Evolutionary conservation across 2,329 filamentous ascomycete species (phyloP).

Genomic region (Epichloe sylvatica): DNA sequence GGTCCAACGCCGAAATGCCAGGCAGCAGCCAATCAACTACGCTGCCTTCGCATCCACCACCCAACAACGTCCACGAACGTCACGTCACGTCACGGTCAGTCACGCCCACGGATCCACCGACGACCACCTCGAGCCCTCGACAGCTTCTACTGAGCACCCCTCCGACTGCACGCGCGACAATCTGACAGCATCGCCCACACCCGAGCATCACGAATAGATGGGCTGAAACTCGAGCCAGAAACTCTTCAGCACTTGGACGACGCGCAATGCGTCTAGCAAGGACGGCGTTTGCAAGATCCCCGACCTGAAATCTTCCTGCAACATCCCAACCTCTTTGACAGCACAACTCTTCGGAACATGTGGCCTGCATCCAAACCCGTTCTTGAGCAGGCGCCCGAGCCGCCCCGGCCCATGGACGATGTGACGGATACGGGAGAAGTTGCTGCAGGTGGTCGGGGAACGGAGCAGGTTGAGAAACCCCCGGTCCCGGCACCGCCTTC

Average conservation of each 20-base stretch:
- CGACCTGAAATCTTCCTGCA: background rate
- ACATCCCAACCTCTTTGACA: background rate
- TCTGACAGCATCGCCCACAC: background rate
- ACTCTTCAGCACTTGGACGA: background rate
- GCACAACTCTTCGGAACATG: constrained; percentile 17
- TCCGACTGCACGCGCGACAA: background rate
- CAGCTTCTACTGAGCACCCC: background rate
- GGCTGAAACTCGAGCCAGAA: background rate
- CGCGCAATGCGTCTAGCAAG: constrained; percentile 8
- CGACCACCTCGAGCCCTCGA: background rate
- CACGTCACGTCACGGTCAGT: background rate
- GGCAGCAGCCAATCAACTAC: background rate
- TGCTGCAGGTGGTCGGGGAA: constrained; percentile 18
- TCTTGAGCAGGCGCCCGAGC: background rate
- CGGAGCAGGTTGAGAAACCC: constrained; percentile 23
- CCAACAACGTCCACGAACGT: background rate
- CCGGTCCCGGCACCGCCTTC: constrained; percentile 5
- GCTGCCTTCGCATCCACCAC: background rate
- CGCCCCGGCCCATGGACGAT: constrained; percentile 18
- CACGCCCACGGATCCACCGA: background rate
- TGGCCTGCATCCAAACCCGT: constrained; percentile 18
- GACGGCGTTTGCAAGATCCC: constrained; percentile 2
- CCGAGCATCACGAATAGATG: background rate
- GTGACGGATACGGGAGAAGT: constrained; percentile 28
- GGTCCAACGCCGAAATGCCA: background rate